These are phyloP conservation scores for Wickerhamomyces bovis DNA, from an alignment of 805 yeast genomes.

Conservation along the genomic window DNA sequence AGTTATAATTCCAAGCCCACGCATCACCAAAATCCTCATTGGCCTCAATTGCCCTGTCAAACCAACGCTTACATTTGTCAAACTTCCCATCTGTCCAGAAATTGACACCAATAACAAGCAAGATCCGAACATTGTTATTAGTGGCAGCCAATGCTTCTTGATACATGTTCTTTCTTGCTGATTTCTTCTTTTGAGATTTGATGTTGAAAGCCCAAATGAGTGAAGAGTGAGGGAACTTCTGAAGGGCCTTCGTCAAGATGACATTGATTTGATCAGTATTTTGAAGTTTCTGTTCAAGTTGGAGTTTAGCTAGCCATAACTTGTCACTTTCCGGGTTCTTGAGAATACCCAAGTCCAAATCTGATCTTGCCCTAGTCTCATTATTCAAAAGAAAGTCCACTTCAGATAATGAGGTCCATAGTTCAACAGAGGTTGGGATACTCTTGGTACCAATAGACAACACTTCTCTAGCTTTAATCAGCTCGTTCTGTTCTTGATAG, in stretches of 20 bases:
- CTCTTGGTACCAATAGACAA: slow-evolving; percentile 43
- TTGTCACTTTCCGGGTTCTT: slow-evolving; percentile 40
- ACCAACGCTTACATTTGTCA: slow-evolving; percentile 64
- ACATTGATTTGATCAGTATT: slow-evolving; percentile 48
- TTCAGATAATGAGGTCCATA: slow-evolving; percentile 53
- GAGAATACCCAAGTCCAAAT: slow-evolving; percentile 59
- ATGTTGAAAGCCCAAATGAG: slow-evolving; percentile 63
- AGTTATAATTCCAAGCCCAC: slow-evolving; percentile 62
- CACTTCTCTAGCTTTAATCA: slow-evolving; percentile 39
- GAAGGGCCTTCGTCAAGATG: slow-evolving; percentile 52
- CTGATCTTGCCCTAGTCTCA: slow-evolving; percentile 59
- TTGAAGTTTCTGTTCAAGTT: slow-evolving; percentile 47
- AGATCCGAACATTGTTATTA: slow-evolving; percentile 49
- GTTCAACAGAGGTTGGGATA: slow-evolving; percentile 34
- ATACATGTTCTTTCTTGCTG: slow-evolving; percentile 51
- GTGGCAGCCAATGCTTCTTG: slow-evolving; percentile 69
- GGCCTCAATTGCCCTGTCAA: slow-evolving; percentile 56
- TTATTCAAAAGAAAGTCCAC: slow-evolving; percentile 37
- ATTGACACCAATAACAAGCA: slow-evolving; percentile 58
- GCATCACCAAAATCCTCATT: slow-evolving; percentile 64
- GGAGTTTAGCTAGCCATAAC: slow-evolving; percentile 55
- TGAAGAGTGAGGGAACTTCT: slow-evolving; percentile 52
- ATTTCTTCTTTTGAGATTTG: slow-evolving; percentile 33
- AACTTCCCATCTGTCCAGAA: slow-evolving; percentile 63
- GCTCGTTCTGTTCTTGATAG: slow-evolving; percentile 26